Evolutionary conservation across 495 filamentous ascomycete genomes (phyloP), one percentile per base, ranked within the genome.

Genomic region (Pseudevernia furfuracea): DNA sequence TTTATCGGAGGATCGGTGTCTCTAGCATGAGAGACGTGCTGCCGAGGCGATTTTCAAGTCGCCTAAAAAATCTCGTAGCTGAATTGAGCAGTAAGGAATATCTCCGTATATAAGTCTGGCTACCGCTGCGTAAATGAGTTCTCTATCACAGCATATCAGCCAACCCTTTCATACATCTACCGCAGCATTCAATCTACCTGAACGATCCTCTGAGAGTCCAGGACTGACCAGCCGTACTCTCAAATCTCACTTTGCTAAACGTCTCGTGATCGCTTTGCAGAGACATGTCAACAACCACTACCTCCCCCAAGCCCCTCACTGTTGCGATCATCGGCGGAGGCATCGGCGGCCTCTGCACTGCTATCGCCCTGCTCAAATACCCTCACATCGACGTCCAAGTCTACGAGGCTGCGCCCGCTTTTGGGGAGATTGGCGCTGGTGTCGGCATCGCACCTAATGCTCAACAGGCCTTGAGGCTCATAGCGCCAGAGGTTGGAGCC

Each of bases 381-480:
- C 68, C 67, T 25, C 69, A 71, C 34, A 66, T 85, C 49, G 67
- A 73, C 0, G 69, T 79, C 55, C 74, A 71, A 1, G 67, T 85
- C 48, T 85, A 82, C 69, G 83, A 85, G 62, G 72, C 76, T 0
- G 77, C 79, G 0, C 43, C 72, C 0, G 59, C 64, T 0, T 78
- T 82, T 32, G 72, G 71, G 0, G 81, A 83, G 41, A 78, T 77
- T 19, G 73, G 75, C 23, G 72, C 70, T 12, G 75, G 72, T 12
- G 62, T 76, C 23, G 68, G 62, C 3, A 67, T 77, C 34, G 70
- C 67, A 4, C 63, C 69, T 1, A 70, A 68, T 39, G 68, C 73
- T 0, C 61, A 68, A 23, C 58, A 55, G 3, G 66, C 69, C 8
- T 68, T 75, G 64, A 56, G 65, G 11, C 58, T 64, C 30, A 64